Percentiles rank a stretch among this genome's conserved stretches.
These are phyloP conservation scores for Fusarium sp. DNA, from an alignment of 2,329 filamentous ascomycete genomes.

Conservation along the genomic window DNA sequence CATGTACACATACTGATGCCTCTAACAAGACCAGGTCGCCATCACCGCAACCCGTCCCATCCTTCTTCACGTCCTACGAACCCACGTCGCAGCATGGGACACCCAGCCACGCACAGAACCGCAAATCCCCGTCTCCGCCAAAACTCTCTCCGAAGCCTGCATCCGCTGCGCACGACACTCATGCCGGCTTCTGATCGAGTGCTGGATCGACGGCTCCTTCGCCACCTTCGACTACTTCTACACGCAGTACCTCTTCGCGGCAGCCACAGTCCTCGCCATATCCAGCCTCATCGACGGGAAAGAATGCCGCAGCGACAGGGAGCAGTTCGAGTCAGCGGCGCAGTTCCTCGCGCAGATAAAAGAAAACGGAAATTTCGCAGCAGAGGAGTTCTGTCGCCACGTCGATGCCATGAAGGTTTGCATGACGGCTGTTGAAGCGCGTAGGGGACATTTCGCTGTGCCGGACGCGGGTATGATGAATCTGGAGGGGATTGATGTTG, in stretches of 20 bases:
- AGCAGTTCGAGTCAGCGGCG: conserved; percentile 55
- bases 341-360: conserved; percentile 56
- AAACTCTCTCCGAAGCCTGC: conserved; percentile 59
- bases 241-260: conserved; percentile 62
- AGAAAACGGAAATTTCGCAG: conserved; percentile 56
- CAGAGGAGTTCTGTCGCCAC: conserved; percentile 58
- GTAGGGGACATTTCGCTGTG: conserved; percentile 32
- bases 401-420: conserved; percentile 53
- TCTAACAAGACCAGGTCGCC: conserved; percentile 44
- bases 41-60: conserved; percentile 53
- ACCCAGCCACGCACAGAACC: conserved; percentile 37
- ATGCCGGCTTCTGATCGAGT: conserved; percentile 56
- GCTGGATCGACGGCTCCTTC: conserved; percentile 62
- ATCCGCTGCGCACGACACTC: conserved; percentile 61
- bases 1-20: rapidly evolving
- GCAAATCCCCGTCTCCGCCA: conserved; percentile 50
- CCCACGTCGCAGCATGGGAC: conserved; percentile 47
- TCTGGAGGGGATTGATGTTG: conserved; percentile 35
- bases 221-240: conserved; percentile 61
- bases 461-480: conserved; percentile 25
- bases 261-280: conserved; percentile 58
- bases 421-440: conserved; percentile 41
- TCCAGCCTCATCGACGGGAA: conserved; percentile 55
- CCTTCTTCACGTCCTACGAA: conserved; percentile 51
- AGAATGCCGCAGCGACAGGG: conserved; percentile 52